Base-by-base conservation (phyloP, 179 eudicot species). In the Spergularia azorica region DNA sequence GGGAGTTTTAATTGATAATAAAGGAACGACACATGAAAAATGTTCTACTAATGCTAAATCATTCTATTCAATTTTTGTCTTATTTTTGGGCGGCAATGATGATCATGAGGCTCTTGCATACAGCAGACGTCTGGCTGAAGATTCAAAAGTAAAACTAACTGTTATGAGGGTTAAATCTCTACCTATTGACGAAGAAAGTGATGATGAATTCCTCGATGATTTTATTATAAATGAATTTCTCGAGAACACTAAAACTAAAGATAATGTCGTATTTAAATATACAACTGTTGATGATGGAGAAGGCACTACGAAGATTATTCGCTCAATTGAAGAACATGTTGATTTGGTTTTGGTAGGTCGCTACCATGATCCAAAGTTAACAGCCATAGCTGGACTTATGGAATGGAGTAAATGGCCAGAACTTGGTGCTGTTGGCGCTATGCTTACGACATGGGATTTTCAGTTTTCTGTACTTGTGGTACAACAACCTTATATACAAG, bases 331-430 rank as follows among this genome's bases (percentile, higher is more conserved):
- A 67, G 73, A 78, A 17, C 51, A 73, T 12, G 78, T 77, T 9
- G 84, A 87, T 67, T 77, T 84, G 8, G 77, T 87, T 2, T 62
- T 87, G 39, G 86, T 87, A 20, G 89, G 89, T 7, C 74, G 89
- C 21, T 60, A 69, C 55, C 86, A 83, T 20, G 74, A 83, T 6
- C 21, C 61, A 0, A 52, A 76, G 17, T 72, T 76, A n/a, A 63
- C 77, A n/a, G 82, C 84, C 2, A 62, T 79, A 36, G 16, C 65
- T 0, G 86, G 88, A 4, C 79, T 87, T 16, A 65, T 73, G 13
- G 86, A 76, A 26, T 84, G 87, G 88, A 79, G 77, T 39, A 77
- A 87, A 36, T 80, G 81, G 48, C 77, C 76, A 6, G 86, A 87
- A 61, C 77, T 87, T 46, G 88, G 89, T 26, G 80, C 72, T 8